Percentiles rank a stretch among this genome's conserved stretches.
Evolutionary conservation across 1,139 yeast genomes (phyloP).

Genomic region (Meyerozyma guilliermondii): DNA sequence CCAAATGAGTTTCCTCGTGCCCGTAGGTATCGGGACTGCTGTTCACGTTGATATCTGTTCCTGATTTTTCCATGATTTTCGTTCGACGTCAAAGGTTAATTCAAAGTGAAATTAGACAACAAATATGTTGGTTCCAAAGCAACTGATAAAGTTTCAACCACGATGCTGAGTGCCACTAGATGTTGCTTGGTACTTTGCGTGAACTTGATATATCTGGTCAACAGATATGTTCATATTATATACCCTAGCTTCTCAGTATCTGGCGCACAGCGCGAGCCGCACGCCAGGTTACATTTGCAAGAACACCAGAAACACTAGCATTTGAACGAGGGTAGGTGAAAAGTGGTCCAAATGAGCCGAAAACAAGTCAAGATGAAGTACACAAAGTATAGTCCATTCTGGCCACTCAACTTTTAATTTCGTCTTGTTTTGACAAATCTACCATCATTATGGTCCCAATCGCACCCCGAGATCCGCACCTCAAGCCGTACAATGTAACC

Average conservation of each 20-base stretch:
- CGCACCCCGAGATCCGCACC: neutral
- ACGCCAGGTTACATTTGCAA: neutral
- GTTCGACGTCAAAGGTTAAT: neutral
- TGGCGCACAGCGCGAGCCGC: neutral
- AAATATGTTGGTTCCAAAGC: no score
- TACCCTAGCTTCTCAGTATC: neutral
- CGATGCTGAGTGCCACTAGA: no score
- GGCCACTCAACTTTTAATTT: no score
- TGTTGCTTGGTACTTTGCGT: neutral
- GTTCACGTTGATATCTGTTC: neutral
- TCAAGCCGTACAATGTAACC: neutral
- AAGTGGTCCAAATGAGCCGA: neutral
- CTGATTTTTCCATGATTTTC: neutral
- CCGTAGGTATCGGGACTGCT: neutral
- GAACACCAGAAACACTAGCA: neutral
- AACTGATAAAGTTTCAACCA: no score
- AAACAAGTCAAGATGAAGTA: neutral
- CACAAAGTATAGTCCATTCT: no score
- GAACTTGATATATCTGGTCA: neutral
- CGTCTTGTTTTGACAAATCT: neutral
- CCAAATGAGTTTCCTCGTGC: conserved; percentile 17
- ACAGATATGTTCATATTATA: neutral
- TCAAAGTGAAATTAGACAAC: no score
- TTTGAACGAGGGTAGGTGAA: neutral
- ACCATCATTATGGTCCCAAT: neutral